These are phyloP conservation scores for Aphanomyces euteiches DNA, from an alignment of 352 stramenopile species.

Conservation along the genomic window DNA sequence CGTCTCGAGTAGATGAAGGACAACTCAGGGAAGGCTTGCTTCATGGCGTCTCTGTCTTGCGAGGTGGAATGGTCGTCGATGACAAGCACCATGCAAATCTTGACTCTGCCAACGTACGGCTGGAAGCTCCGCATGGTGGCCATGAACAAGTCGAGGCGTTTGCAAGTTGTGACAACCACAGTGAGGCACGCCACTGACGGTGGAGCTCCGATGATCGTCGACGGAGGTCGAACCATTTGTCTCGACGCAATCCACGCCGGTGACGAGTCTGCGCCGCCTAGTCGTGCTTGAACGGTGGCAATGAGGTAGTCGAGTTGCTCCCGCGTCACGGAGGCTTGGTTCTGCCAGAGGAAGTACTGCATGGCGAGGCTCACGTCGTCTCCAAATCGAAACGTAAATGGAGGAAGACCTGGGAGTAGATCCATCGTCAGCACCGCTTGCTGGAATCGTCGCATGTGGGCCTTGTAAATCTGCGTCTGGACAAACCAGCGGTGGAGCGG, in stretches of 20 bases:
- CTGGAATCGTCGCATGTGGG: neutral
- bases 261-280: conserved; percentile 30
- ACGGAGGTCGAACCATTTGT: neutral
- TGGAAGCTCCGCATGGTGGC: conserved; percentile 35
- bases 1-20: conserved; percentile 40
- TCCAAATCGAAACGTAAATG: conserved; percentile 7
- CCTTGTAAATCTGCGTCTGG: conserved; percentile 42
- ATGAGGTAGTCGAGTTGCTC: neutral
- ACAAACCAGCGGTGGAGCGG: conserved; percentile 37
- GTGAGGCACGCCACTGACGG: conserved; percentile 31
- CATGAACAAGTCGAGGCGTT: conserved; percentile 47
- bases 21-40: conserved; percentile 36
- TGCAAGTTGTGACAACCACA: conserved; percentile 59
- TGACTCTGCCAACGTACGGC: conserved; percentile 19
- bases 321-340: conserved; percentile 14
- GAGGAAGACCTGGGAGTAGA: neutral
- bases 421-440: neutral
- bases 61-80: conserved; percentile 53
- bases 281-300: neutral
- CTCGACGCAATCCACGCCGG: conserved; percentile 34
- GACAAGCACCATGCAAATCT: conserved; percentile 47
- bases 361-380: conserved; percentile 14
- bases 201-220: neutral
- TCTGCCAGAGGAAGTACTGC: conserved; percentile 3
- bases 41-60: conserved; percentile 42